A percentile compares a stretch with the other conserved stretches of the same genome.
Conservation (phyloP, 371 early-diverging fungal genomes). For the Actinomortierella ambigua region DNA sequence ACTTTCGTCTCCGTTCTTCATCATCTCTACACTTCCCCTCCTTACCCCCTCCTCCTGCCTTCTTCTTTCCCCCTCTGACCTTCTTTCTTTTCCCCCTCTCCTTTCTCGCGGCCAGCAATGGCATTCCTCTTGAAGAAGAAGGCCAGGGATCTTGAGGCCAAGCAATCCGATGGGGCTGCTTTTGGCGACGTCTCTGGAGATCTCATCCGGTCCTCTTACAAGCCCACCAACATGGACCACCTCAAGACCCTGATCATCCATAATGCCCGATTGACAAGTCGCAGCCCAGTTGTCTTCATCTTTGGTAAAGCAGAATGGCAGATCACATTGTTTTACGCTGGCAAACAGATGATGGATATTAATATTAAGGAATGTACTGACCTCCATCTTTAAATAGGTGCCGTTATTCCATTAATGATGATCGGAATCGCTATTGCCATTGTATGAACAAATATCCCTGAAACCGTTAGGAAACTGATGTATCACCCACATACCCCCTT, state of each 20-base stretch:
- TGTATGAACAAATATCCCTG: slow-evolving; percentile 13
- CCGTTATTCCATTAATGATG: slow-evolving; percentile 33
- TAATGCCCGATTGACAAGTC: slow-evolving; percentile 21
- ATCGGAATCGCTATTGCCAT: slow-evolving; percentile 43
- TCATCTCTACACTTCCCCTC: not conserved
- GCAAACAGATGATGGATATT: too few relatives aligned
- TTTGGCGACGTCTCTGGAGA: slow-evolving; percentile 24
- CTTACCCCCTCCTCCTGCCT: not conserved
- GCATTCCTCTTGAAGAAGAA: not conserved
- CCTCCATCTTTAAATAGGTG: too few relatives aligned
- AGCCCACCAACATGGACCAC: slow-evolving; percentile 36
- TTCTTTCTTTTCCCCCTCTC: not conserved
- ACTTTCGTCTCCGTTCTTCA: slow-evolving; percentile 2
- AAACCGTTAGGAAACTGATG: not conserved
- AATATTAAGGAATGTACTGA: too few relatives aligned
- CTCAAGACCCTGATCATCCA: slow-evolving; percentile 24
- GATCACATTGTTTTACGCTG: too few relatives aligned
- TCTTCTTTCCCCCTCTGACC: not conserved
- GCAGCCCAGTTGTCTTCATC: slow-evolving; percentile 23
- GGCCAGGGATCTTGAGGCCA: not conserved
- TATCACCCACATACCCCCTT: not conserved
- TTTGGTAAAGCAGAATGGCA: slow-evolving; percentile 10
- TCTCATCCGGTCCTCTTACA: slow-evolving; percentile 33
- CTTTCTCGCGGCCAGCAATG: not conserved
- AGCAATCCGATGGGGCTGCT: too few relatives aligned